phyloP scores from a whole-genome alignment of 2,329 filamentous ascomycete genomes.

The Xylaria sp. region DNA sequence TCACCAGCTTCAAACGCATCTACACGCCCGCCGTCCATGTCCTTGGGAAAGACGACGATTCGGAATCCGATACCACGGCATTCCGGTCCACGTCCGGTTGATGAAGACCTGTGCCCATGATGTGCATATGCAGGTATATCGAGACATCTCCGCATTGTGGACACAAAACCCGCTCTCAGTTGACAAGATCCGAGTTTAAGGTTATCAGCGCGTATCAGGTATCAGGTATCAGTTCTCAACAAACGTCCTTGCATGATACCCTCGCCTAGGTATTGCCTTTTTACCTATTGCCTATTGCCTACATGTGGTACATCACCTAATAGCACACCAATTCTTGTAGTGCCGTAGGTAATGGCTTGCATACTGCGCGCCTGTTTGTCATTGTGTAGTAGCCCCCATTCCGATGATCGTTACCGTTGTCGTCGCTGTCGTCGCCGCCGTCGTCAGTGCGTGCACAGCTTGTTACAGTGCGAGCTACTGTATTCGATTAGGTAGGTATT shows the following conservation, averaged over 20 bases:
- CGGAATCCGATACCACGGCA: constrained; percentile 18
- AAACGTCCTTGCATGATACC: constrained; percentile 28
- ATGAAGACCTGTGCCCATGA: constrained; percentile 1
- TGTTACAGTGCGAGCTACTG: not conserved
- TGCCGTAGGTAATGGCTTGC: not conserved
- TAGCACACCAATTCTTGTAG: not conserved
- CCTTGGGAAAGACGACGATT: not conserved
- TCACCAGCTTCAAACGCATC: not conserved
- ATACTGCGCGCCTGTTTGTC: not conserved
- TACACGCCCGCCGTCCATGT: not conserved
- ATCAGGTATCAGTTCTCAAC: constrained; percentile 11
- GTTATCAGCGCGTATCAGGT: constrained; percentile 23
- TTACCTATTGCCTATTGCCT: not conserved
- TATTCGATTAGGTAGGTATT: not conserved
- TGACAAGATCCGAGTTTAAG: not conserved
- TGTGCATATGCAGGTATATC: constrained; percentile 20
- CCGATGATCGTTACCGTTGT: not conserved
- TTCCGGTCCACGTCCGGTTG: not conserved
- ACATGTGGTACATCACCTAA: not conserved
- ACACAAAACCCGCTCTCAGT: not conserved
- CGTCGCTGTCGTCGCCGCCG: not conserved
- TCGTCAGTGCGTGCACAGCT: not conserved
- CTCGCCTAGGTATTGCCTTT: too few species aligned
- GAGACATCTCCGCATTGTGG: not conserved
- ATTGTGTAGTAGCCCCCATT: constrained; percentile 3